phyloP scores from a whole-genome alignment of 1,284 basidiomycete genomes.

The Lignosus rhinocerotis region DNA sequence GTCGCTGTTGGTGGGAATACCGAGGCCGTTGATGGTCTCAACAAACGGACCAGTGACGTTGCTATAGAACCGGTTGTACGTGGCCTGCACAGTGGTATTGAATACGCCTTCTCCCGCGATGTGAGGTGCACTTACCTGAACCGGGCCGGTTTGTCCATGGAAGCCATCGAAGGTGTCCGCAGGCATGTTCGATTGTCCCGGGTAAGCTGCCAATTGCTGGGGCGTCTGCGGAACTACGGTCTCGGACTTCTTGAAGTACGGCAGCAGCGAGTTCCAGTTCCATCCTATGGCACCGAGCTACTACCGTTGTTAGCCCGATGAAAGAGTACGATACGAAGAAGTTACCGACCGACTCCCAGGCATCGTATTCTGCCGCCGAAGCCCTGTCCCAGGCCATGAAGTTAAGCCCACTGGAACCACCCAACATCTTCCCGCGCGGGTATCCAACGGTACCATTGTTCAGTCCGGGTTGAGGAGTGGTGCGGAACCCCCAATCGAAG shows the following conservation, averaged over 20 bases:
- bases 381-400: conserved; percentile 22
- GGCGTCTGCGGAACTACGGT: conserved; percentile 1
- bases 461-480: conserved; percentile 15
- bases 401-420: conserved; percentile 25
- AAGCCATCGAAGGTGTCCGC: conserved; percentile 6
- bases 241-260: conserved; percentile 22
- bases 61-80: conserved; percentile 25
- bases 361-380: conserved; percentile 21
- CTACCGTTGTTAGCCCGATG: neutral
- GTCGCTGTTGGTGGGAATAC: conserved; percentile 24
- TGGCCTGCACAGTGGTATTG: conserved; percentile 1
- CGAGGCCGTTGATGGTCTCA: conserved; percentile 22
- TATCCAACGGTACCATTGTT: conserved; percentile 1
- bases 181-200: neutral
- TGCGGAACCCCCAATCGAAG: conserved; percentile 20
- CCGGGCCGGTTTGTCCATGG: conserved; percentile 12
- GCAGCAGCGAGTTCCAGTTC: conserved; percentile 19
- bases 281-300: conserved; percentile 15
- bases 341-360: conserved; percentile 9
- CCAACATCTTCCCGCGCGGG: conserved; percentile 24
- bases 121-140: conserved; percentile 11
- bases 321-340: neutral
- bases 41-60: conserved; percentile 22
- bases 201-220: neutral
- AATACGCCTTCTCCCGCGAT: neutral